Evolutionary conservation across 1,284 basidiomycete species (phyloP), one percentile per base, ranked within the genome.

Genomic region (Farysia itapuensis): DNA sequence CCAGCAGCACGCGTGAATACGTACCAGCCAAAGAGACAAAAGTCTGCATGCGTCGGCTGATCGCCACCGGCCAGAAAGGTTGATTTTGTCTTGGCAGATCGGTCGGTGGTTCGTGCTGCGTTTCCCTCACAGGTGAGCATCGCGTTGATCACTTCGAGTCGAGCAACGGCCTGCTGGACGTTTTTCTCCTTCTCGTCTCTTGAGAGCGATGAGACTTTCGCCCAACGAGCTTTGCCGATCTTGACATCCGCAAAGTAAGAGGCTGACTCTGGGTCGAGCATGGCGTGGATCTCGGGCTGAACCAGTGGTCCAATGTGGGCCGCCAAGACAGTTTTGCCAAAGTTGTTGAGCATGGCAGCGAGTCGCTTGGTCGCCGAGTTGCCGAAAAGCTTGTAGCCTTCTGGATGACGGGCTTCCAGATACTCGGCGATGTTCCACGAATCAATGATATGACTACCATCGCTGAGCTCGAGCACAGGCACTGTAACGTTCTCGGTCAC

Each of bases 381-480:
- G 24, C 63, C 63, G 32, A 70, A 70, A 22, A 70, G 35, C 4
- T 31, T 29, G 21, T 37, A 22, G 0, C 61, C 67, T 7, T 53
- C 34, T 2, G 52, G 53, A 37, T 67, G 65, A 9, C 42, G 45
- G n/a, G 48, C 29, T 24, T 59, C 52, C 19, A 61, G 48, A 18
- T 58, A 66, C 24, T 67, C 61, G 16, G 65, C 67, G 31, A 70
- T 70, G 39, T 39, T 41, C 65, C 65, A 70, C 15, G 45, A 51
- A 33, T 70, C 67, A 31, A 52, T 48, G n/a, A 70, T 43, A 33
- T 68, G 61, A n/a, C 53, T 46, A 4, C 63, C 66, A 31, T 66
- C 61, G 19, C 32, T 41, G 11, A 68, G 37, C 34, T 68, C 63
- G 29, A 70, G 36, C 0, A 53, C 64, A 12, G 68, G 68, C 11